A percentile compares a stretch with the other conserved stretches of the same genome.
Evolutionary conservation across 164 flowering plant genomes (phyloP).

Genomic region (Berberis thunbergii): DNA sequence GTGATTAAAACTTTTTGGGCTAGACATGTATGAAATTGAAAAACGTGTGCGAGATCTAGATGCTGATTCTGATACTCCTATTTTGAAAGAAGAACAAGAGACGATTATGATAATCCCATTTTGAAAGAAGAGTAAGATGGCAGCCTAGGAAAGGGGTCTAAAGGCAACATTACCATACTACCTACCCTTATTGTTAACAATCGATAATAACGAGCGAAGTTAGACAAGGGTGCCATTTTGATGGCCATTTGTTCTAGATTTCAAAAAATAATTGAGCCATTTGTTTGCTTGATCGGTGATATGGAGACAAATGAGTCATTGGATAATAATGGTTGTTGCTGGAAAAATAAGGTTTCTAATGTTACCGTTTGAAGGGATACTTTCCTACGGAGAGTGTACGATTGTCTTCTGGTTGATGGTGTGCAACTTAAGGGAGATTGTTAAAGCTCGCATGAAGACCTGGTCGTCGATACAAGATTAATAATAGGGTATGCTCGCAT

Average conservation of each 20-base stretch:
- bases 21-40: constrained; percentile 67
- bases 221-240: constrained; percentile 87
- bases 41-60: constrained; percentile 92
- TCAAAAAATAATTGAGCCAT: constrained; percentile 96
- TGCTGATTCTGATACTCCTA: constrained; percentile 76
- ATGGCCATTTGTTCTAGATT: constrained; percentile 98
- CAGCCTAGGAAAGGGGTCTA: constrained; percentile 96
- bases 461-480: constrained; percentile 68
- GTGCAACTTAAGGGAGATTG: constrained; percentile 98
- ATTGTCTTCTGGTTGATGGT: constrained; percentile 85
- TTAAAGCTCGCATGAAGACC: constrained; percentile 78
- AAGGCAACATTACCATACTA: constrained; percentile 97
- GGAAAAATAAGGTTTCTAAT: constrained; percentile 65
- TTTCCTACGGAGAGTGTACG: constrained; percentile 91
- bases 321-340: constrained; percentile 85
- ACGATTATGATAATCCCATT: too few species aligned
- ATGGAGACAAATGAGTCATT: constrained; percentile 85
- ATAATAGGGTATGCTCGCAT: constrained; percentile 96
- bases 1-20: constrained; percentile 86
- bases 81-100: constrained; percentile 43
- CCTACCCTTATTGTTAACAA: constrained; percentile 93
- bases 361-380: constrained; percentile 94
- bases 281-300: constrained; percentile 78
- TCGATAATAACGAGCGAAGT: constrained; percentile 96
- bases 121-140: constrained; percentile 61